Evolutionary conservation across 371 early-diverging fungal species (phyloP).

Genomic region (Rhizopus delemar): DNA sequence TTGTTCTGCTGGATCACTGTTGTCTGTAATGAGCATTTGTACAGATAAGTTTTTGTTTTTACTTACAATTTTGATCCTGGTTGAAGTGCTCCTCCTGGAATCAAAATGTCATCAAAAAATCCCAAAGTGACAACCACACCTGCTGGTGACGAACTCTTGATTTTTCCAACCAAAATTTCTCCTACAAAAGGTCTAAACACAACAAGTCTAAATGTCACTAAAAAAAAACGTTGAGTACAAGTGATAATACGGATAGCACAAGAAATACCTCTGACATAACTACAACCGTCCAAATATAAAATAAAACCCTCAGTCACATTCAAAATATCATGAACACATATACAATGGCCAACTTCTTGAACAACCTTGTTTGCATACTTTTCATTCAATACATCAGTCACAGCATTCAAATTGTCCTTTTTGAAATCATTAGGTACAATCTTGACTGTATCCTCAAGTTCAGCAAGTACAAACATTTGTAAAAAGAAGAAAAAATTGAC

Average conservation of each 20-base stretch:
- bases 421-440: slow-evolving; percentile 76
- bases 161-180: slow-evolving; percentile 78
- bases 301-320: slow-evolving; percentile 78
- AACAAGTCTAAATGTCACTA: slow-evolving; percentile 76
- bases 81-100: slow-evolving; percentile 69
- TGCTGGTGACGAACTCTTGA: slow-evolving; percentile 64
- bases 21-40: not conserved
- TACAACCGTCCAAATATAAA: slow-evolving; percentile 77
- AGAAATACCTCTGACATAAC: slow-evolving; percentile 63
- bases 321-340: slow-evolving; percentile 77
- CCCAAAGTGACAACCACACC: slow-evolving; percentile 77
- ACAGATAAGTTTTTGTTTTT: not conserved
- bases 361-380: slow-evolving; percentile 92
- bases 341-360: slow-evolving; percentile 87
- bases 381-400: slow-evolving; percentile 81
- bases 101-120: slow-evolving; percentile 89
- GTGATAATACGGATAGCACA: not conserved
- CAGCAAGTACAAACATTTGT: slow-evolving; percentile 79
- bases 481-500: slow-evolving; percentile 6
- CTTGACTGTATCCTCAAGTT: slow-evolving; percentile 78
- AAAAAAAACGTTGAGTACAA: not conserved
- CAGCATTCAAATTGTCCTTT: slow-evolving; percentile 68
- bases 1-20: slow-evolving; percentile 64
- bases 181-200: slow-evolving; percentile 89
- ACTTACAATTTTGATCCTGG: slow-evolving; percentile 59